Conservation (phyloP, 371 early-diverging fungal species). For the Homolaphlyctis polyrhiza region DNA sequence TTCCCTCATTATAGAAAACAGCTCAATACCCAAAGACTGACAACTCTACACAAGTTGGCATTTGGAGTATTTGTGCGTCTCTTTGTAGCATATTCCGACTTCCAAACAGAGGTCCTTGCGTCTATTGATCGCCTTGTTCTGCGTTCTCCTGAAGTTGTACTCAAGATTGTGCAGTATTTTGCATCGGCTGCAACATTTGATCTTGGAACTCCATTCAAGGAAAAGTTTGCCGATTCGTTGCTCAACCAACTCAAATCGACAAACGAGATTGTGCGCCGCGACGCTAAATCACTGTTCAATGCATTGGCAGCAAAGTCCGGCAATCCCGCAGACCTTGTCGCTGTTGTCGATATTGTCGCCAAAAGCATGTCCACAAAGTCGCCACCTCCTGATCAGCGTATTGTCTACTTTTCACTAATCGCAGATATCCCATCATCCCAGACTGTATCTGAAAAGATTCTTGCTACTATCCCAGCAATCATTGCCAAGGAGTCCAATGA, state of each 20-base stretch:
- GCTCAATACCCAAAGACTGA: not conserved
- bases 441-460: constrained; percentile 53
- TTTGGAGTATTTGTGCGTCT: not conserved
- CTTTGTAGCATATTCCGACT: not conserved
- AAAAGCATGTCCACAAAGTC: constrained; percentile 42
- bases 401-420: constrained; percentile 53
- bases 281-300: constrained; percentile 54
- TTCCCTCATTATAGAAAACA: not conserved
- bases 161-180: constrained; percentile 47
- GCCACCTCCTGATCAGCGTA: constrained; percentile 59
- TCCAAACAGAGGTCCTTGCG: constrained; percentile 36
- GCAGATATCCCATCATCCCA: constrained; percentile 47
- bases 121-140: constrained; percentile 68
- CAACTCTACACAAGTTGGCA: not conserved
- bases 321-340: constrained; percentile 44
- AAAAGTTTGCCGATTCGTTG: constrained; percentile 62
- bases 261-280: constrained; percentile 51
- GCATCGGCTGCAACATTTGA: constrained; percentile 57
- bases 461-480: constrained; percentile 60
- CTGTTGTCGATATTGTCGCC: constrained; percentile 56
- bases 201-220: constrained; percentile 53
- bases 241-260: constrained; percentile 65
- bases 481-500: constrained; percentile 76
- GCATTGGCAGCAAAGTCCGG: constrained; percentile 45
- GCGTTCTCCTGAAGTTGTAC: constrained; percentile 81